Evolutionary conservation across 495 filamentous ascomycete species (phyloP), one percentile per base, ranked within the genome.

Genomic region (Acidiella bohemica): DNA sequence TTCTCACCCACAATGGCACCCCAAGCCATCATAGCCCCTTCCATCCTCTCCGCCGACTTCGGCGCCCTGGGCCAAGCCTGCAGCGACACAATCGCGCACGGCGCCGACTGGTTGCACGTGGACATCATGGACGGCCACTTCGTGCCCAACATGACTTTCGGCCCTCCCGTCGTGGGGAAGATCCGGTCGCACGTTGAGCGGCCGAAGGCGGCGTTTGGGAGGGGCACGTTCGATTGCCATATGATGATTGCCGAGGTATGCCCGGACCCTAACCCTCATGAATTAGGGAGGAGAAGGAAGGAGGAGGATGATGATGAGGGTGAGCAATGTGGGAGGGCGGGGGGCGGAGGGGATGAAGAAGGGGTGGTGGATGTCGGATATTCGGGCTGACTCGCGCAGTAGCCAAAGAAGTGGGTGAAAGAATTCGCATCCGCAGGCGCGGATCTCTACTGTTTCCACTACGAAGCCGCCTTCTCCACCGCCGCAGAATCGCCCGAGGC

Each of bases 401-500:
- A 93, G 90, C 90, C 90, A 34, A 88, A 96, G 65, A 87, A 84
- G 70, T 97, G 90, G 90, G 84, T 96, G 49, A 77, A 77, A 43
- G 84, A 93, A 29, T 96, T 97, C 69, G 71, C 92, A 55, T 73
- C 78, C 19, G 90, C 87, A 27, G 90, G 90, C 16, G 95, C 87
- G 65, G 88, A 97, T 57, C 73, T 96, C 7, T 97, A 97, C 68
- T 95, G 88, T 70, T 97, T 97, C 69, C 90, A 97, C 67, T 94
- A 96, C 63, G 90, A 97, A 65, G 90, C 90, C n/a, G 92, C 90
- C 34, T 70, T 84, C 51, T 87, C 81, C 27, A 81, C 81, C 35
- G 84, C 84, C 9, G 86, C 90, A 47, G 80, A 82, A 59, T 70
- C 71, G 27, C 85, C 86, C 32, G 73, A 79, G 41, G 75, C 66